Evolutionary conservation across 257 asterid species (phyloP).

Genomic region (Przewalskia tangutica): DNA sequence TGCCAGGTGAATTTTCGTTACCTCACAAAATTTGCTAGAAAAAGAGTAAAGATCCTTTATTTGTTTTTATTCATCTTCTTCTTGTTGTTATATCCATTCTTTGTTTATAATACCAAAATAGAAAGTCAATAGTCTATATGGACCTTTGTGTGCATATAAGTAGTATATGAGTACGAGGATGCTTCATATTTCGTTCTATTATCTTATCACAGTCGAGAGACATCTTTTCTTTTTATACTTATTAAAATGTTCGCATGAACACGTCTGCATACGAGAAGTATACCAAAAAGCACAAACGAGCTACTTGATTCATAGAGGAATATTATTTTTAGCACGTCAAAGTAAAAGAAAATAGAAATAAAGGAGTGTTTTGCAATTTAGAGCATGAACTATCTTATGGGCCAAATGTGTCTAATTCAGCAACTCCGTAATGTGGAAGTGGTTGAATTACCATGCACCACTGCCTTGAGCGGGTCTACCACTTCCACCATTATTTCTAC

Average conservation of each 20-base stretch:
- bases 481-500: not conserved
- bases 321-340: not conserved
- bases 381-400: not conserved
- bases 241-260: not conserved
- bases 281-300: not conserved
- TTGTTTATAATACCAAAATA: not conserved
- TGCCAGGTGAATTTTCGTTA: not conserved
- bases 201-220: not conserved
- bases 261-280: not conserved
- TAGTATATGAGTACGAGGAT: not conserved
- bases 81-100: not conserved
- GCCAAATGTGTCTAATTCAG: not conserved
- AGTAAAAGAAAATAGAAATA: not conserved
- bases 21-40: too few relatives aligned
- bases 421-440: not conserved
- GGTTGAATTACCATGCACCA: not conserved
- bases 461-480: not conserved
- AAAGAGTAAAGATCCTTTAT: not conserved
- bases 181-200: not conserved
- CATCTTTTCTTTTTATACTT: not conserved
- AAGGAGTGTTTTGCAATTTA: not conserved
- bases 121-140: not conserved
- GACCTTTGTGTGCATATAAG: not conserved
- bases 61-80: not conserved
- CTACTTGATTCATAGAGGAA: not conserved